phyloP scores from a whole-genome alignment of 108 stramenopile species.

The Skeletonema marinoi region DNA sequence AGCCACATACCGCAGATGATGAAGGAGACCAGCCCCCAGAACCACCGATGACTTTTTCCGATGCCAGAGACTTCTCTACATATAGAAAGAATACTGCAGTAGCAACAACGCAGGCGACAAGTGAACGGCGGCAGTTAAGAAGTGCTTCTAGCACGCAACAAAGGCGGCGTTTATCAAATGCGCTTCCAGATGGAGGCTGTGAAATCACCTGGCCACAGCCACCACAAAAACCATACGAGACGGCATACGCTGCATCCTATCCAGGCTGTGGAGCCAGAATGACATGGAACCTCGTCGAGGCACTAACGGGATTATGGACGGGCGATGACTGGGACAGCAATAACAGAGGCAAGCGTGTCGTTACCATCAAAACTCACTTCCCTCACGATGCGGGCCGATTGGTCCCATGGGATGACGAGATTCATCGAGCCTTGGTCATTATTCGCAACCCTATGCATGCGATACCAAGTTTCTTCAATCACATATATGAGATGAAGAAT shows the following conservation, averaged over 20 bases:
- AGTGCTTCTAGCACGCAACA: too few species aligned
- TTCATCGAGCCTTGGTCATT: conserved; percentile 29
- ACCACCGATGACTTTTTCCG: background rate
- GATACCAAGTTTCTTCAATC: conserved; percentile 34
- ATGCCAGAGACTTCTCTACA: too few species aligned
- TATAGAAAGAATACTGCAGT: too few species aligned
- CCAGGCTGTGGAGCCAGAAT: conserved; percentile 35
- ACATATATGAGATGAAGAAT: conserved; percentile 31
- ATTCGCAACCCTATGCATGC: conserved; percentile 41
- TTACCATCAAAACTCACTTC: conserved; percentile 35
- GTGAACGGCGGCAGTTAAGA: too few species aligned
- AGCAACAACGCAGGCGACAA: too few species aligned
- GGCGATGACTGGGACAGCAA: conserved; percentile 42
- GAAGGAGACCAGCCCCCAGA: too few species aligned
- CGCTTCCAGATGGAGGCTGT: conserved; percentile 25
- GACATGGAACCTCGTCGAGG: conserved; percentile 38
- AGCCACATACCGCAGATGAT: background rate
- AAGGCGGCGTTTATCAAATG: conserved; percentile 29
- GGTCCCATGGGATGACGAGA: conserved; percentile 38
- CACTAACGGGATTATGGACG: conserved; percentile 36
- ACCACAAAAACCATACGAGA: conserved; percentile 2
- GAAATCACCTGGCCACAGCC: conserved; percentile 30
- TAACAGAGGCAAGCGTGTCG: conserved; percentile 21
- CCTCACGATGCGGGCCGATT: conserved; percentile 36
- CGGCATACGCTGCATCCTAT: conserved; percentile 26